Evolutionary conservation across 2,329 filamentous ascomycete genomes (phyloP).

Genomic region (Talaromyces piceae): DNA sequence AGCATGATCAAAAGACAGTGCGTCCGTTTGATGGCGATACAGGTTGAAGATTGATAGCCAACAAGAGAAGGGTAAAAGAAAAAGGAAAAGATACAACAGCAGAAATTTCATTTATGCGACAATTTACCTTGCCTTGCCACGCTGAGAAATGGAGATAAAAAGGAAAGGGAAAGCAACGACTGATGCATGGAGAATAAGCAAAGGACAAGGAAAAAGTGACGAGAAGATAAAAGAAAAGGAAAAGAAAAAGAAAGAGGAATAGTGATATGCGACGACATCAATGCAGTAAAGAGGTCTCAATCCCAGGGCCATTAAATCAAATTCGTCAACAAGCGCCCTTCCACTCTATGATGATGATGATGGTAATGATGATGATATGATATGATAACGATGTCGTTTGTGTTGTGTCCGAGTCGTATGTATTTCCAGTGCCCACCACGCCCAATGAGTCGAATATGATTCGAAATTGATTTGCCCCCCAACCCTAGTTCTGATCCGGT

Average conservation of each 20-base stretch:
- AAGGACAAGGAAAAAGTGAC: background rate
- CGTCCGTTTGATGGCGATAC: background rate
- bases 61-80: background rate
- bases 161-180: background rate
- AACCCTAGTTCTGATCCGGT: constrained; percentile 2
- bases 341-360: constrained; percentile 3
- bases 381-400: background rate
- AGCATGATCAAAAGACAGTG: background rate
- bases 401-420: background rate
- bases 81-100: background rate
- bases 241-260: background rate
- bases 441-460: constrained; percentile 1
- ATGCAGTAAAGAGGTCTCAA: constrained; percentile 2
- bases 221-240: background rate
- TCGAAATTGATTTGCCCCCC: background rate
- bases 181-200: background rate
- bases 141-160: background rate
- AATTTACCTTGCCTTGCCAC: constrained; percentile 2
- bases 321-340: constrained; percentile 4
- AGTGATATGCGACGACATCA: background rate
- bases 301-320: constrained; percentile 2
- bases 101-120: background rate
- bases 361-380: background rate
- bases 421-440: background rate
- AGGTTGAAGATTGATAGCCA: background rate